Evolutionary conservation across 768 basidiomycete species (phyloP), one percentile per base, ranked within the genome.

Genomic region (Russula abietina): DNA sequence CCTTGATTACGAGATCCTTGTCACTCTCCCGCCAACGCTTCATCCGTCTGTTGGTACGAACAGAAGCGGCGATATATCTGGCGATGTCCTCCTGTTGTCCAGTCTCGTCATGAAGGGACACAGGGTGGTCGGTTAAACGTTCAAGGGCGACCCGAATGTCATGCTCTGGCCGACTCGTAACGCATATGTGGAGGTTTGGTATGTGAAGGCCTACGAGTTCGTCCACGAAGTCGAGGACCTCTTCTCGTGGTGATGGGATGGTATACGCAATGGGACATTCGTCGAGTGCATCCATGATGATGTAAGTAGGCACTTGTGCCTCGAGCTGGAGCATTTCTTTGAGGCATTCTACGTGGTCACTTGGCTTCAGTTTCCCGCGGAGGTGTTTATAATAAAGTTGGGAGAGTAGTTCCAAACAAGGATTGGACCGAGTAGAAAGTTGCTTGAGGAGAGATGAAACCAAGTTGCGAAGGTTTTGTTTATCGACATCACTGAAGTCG

Each of bases 151-250:
- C 4, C 49, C 10, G 49, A 22, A 62, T 51, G 41, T 62, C 61
- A 17, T 36, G 30, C 48, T 57, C 55, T 7, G 61, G 32, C 3
- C 55, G 55, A n/a, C 61, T 62, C 11, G 61, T 57, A 2, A 51
- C 61, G 16, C 61, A 62, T 16, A 62, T 36, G 48, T 32, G 55
- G 4, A 62, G 8, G 14, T 36, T 36, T 0, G 38, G 49, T 10
- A 43, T 30, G 17, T n/a, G 38, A 28, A 55, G 43, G 17, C 43
- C 48, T 36, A 33, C 19, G 8, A 62, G 61, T 19, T 62, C 55
- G 1, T 51, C 26, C 17, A 62, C 19, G 10, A 62, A 2, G 0
- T 62, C 32, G 4, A 62, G 39, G 36, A 56, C 26, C 38, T 55
- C 53, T 19, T 49, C 39, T 38, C 39, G 60, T 8, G 48, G 46